Conservation (phyloP, 805 yeast species). For the Clavispora carvajalis region DNA sequence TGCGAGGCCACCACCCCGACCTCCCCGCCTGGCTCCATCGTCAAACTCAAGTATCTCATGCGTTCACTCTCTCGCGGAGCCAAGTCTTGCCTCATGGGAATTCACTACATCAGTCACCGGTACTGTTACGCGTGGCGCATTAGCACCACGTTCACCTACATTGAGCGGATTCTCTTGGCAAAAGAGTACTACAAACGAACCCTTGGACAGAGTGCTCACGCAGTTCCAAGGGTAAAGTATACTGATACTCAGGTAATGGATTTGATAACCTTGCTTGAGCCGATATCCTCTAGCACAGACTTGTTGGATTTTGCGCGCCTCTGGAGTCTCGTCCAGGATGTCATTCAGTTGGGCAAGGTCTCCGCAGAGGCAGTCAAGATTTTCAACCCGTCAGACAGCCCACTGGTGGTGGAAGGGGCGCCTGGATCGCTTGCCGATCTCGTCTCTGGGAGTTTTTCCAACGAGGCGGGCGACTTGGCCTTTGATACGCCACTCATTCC, state of each 20-base stretch:
- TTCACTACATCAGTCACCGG: conserved; percentile 12
- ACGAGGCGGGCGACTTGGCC: background rate
- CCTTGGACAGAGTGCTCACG: background rate
- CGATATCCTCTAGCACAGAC: background rate
- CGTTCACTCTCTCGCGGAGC: conserved; percentile 4
- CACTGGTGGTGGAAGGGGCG: conserved; percentile 3
- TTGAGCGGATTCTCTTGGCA: conserved; percentile 6
- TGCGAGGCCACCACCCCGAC: background rate
- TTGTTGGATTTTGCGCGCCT: background rate
- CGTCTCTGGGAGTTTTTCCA: background rate
- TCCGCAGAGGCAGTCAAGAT: background rate
- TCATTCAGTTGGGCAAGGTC: conserved; percentile 6
- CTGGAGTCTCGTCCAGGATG: conserved; percentile 7
- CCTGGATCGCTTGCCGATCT: background rate
- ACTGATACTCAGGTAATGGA: conserved; percentile 5
- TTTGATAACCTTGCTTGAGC: conserved; percentile 2
- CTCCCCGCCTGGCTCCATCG: background rate
- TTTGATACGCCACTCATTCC: background rate
- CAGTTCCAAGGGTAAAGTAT: background rate
- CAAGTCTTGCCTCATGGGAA: conserved; percentile 10
- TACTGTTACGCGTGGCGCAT: conserved; percentile 17
- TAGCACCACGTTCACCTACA: conserved; percentile 12
- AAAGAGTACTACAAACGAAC: conserved; percentile 8
- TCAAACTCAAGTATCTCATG: conserved; percentile 5
- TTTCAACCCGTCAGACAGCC: conserved; percentile 8